A percentile compares a stretch with the other conserved stretches of the same genome.
phyloP scores from a whole-genome alignment of 2,329 filamentous ascomycete genomes.

The Graphium sp. region DNA sequence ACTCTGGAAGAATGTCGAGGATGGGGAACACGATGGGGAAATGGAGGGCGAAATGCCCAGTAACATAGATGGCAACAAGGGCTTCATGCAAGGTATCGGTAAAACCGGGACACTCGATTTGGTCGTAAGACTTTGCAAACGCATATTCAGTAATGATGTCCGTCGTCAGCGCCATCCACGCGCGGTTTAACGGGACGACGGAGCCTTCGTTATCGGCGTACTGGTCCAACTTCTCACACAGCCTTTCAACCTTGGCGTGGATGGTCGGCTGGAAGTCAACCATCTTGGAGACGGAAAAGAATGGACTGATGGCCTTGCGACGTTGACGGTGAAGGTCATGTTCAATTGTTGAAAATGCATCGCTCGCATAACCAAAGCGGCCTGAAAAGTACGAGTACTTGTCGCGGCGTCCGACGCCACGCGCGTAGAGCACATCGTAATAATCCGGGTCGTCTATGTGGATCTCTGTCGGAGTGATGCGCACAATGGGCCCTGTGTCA shows the following conservation, averaged over 20 bases:
- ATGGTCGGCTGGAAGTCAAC: slow-evolving; percentile 19
- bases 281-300: slow-evolving; percentile 19
- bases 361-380: slow-evolving; percentile 4
- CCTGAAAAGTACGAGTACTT: slow-evolving; percentile 4
- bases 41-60: slow-evolving; percentile 1
- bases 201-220: slow-evolving; percentile 9
- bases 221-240: slow-evolving; percentile 13
- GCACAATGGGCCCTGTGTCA: slow-evolving; percentile 15
- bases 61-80: background rate
- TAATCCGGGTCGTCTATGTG: slow-evolving; percentile 12
- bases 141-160: slow-evolving; percentile 22
- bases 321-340: slow-evolving; percentile 16
- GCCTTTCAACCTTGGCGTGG: slow-evolving; percentile 16
- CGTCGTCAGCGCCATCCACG: slow-evolving; percentile 5
- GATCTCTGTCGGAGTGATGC: slow-evolving; percentile 17
- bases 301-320: slow-evolving; percentile 16
- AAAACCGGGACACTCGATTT: slow-evolving; percentile 9
- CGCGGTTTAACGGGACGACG: slow-evolving; percentile 1
- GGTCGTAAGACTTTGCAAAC: slow-evolving; percentile 15
- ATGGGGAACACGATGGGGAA: slow-evolving; percentile 6
- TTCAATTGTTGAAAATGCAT: slow-evolving; percentile 15
- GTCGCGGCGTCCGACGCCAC: slow-evolving; percentile 4
- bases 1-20: slow-evolving; percentile 17
- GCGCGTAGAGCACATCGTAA: slow-evolving; percentile 10
- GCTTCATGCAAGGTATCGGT: slow-evolving; percentile 2